Conservation (phyloP, 2,329 filamentous ascomycete genomes). For the Fusarium sp. region DNA sequence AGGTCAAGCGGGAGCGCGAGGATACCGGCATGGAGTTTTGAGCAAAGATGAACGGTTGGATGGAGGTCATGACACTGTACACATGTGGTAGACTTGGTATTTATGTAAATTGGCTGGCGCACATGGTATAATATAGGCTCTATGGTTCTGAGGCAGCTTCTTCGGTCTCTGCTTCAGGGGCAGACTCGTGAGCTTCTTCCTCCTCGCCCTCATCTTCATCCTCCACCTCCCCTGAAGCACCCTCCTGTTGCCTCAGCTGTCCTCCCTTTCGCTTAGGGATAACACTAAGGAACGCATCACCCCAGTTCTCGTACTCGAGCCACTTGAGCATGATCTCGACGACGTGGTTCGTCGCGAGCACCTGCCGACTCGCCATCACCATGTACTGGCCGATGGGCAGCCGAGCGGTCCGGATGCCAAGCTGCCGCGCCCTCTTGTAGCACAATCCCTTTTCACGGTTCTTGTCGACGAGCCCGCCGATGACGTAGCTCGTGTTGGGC, state of each 20-base stretch:
- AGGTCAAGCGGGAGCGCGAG: slow-evolving; percentile 64
- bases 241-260: slow-evolving; percentile 60
- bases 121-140: slow-evolving; percentile 30
- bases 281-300: slow-evolving; percentile 82
- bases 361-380: slow-evolving; percentile 83
- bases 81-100: slow-evolving; percentile 32
- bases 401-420: slow-evolving; percentile 84
- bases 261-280: slow-evolving; percentile 92
- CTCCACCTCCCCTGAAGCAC: slow-evolving; percentile 31
- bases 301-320: slow-evolving; percentile 92
- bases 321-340: slow-evolving; percentile 95
- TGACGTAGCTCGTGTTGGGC: slow-evolving; percentile 88
- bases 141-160: slow-evolving; percentile 21
- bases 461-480: slow-evolving; percentile 93
- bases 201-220: slow-evolving; percentile 42
- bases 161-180: slow-evolving; percentile 6
- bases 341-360: slow-evolving; percentile 94
- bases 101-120: slow-evolving; percentile 34
- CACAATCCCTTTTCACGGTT: slow-evolving; percentile 96
- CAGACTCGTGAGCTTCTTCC: slow-evolving; percentile 10
- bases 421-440: slow-evolving; percentile 77
- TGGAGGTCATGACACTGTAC: slow-evolving; percentile 30
- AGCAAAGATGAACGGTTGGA: slow-evolving; percentile 16
- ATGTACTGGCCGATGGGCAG: slow-evolving; percentile 96
- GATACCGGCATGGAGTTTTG: slow-evolving; percentile 63